These are phyloP conservation scores for Colletotrichum zoysiae DNA, from an alignment of 2,329 filamentous ascomycete species.

Conservation along the genomic window DNA sequence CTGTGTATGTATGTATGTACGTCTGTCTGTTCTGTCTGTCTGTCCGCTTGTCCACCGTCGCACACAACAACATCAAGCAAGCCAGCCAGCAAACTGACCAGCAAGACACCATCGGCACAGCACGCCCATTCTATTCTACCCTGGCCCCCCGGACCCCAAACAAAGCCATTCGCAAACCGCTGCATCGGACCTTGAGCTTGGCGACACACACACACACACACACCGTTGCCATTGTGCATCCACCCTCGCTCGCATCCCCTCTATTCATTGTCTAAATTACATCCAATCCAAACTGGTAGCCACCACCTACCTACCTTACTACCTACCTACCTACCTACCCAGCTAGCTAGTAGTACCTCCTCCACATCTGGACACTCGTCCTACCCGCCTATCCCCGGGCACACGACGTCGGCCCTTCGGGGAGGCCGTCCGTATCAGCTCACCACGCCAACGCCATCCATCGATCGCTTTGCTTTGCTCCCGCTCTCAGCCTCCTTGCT, in stretches of 20 bases:
- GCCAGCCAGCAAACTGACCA: not conserved
- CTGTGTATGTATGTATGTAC: not conserved
- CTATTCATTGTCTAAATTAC: not conserved
- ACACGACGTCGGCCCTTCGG: constrained; percentile 37
- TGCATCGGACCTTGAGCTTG: constrained; percentile 30
- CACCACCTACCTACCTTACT: too few relatives aligned
- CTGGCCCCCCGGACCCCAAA: not conserved
- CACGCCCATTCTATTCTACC: too few relatives aligned
- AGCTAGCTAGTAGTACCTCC: not conserved
- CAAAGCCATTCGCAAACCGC: constrained; percentile 21
- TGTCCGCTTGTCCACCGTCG: not conserved
- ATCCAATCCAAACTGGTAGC: not conserved
- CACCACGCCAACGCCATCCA: constrained; percentile 15
- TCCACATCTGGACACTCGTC: constrained; percentile 12
- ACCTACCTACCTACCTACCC: too few relatives aligned
- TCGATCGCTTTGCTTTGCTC: constrained; percentile 27
- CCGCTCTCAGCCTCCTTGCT: constrained; percentile 1
- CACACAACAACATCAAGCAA: not conserved
- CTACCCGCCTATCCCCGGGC: constrained; percentile 21
- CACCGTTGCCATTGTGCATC: not conserved
- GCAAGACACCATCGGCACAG: not conserved
- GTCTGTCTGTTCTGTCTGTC: not conserved
- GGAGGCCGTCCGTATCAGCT: constrained; percentile 32
- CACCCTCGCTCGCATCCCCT: constrained; percentile 6
- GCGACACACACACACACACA: not conserved